These are phyloP conservation scores for Quercus tomentella DNA, from an alignment of 331 rosid species.

Conservation along the genomic window DNA sequence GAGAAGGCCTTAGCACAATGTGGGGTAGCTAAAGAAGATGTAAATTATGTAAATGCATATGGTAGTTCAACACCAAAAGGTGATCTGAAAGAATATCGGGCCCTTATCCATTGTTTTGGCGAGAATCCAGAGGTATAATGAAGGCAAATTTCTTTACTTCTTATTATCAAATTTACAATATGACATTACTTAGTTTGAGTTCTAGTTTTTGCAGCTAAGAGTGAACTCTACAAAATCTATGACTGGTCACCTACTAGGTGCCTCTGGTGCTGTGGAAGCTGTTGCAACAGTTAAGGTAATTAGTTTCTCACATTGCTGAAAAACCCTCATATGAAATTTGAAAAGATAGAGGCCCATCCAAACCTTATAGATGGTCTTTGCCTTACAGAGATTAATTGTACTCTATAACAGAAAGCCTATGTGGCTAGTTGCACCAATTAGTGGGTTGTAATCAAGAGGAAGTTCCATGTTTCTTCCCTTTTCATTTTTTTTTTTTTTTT, in stretches of 20 bases:
- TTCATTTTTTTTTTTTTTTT: too few relatives aligned
- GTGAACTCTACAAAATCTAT: conserved; percentile 46
- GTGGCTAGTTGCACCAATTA: not conserved
- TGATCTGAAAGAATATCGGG: conserved; percentile 40
- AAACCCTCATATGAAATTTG: not conserved
- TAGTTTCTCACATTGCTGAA: not conserved
- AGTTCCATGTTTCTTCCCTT: not conserved
- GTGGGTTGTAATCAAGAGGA: not conserved
- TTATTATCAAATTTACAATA: not conserved
- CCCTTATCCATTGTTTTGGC: conserved; percentile 34
- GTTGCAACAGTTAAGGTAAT: conserved; percentile 37
- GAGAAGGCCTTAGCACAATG: conserved; percentile 42
- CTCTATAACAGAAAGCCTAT: not conserved
- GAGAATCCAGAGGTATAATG: conserved; percentile 30
- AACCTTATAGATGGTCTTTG: not conserved
- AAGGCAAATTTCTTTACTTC: not conserved
- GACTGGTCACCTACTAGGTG: conserved; percentile 43
- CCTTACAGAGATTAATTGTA: too few relatives aligned
- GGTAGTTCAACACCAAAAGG: conserved; percentile 31
- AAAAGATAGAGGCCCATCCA: not conserved
- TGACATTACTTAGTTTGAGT: not conserved
- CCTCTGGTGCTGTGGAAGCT: conserved; percentile 42
- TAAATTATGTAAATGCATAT: conserved; percentile 42
- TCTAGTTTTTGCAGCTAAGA: conserved; percentile 14
- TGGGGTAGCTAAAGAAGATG: conserved; percentile 37